Evolutionary conservation across 768 basidiomycete species (phyloP).

Genomic region (Lactarius quietus): DNA sequence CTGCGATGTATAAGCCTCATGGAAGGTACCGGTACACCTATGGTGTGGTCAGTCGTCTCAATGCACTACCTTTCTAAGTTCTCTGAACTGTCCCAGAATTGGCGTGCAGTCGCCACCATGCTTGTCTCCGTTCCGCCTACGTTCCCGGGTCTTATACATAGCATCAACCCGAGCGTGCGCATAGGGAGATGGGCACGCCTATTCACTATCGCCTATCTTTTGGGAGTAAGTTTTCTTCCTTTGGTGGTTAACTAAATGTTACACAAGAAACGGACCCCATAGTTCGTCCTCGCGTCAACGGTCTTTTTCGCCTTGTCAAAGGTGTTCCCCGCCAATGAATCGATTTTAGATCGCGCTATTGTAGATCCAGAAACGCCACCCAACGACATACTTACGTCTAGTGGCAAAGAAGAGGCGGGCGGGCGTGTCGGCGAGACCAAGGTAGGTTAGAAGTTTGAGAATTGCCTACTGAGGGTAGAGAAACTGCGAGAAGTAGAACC

Average conservation of each 20-base stretch:
- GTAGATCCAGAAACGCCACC: slow-evolving; percentile 2
- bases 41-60: slow-evolving; percentile 54
- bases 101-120: slow-evolving; percentile 70
- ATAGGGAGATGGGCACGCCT: slow-evolving; percentile 56
- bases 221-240: slow-evolving; percentile 46
- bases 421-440: neutral
- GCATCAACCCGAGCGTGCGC: slow-evolving; percentile 61
- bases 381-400: neutral
- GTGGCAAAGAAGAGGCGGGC: neutral
- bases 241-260: neutral
- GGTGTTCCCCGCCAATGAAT: slow-evolving; percentile 20
- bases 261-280: neutral
- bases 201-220: slow-evolving; percentile 74
- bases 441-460: neutral
- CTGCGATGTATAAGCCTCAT: slow-evolving; percentile 76
- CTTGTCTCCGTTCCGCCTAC: slow-evolving; percentile 65
- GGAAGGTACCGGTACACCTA: slow-evolving; percentile 73
- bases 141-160: slow-evolving; percentile 72
- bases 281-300: slow-evolving; percentile 21
- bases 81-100: slow-evolving; percentile 52
- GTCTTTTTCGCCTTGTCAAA: slow-evolving; percentile 20
- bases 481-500: too few species aligned
- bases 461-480: neutral
- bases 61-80: neutral
- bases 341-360: slow-evolving; percentile 22